A percentile compares a stretch with the other conserved stretches of the same genome.
Conservation (phyloP, 78 protist genomes). For the Dictyostelium capitatum region DNA sequence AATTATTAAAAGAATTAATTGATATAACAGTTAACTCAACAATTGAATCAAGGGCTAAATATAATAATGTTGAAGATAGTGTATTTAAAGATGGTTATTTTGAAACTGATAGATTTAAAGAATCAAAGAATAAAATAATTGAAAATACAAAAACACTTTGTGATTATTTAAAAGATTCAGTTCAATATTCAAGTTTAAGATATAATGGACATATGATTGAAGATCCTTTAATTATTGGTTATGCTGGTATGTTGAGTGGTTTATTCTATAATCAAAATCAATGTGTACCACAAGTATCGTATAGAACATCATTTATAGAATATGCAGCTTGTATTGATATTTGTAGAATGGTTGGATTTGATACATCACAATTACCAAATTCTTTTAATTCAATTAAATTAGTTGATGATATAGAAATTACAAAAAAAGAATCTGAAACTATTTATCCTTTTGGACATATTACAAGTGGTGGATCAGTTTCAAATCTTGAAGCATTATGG, state of each 20-base stretch:
- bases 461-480: conserved; percentile 2
- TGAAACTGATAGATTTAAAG: background rate
- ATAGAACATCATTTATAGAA: background rate
- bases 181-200: background rate
- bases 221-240: background rate
- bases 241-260: background rate
- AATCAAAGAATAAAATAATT: background rate
- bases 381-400: background rate
- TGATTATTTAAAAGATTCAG: background rate
- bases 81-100: background rate
- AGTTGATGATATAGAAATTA: background rate
- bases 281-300: background rate
- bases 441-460: background rate
- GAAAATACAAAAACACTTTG: background rate
- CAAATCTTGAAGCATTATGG: conserved; percentile 35
- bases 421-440: background rate
- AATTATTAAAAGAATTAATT: background rate
- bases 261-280: background rate
- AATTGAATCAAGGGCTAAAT: background rate
- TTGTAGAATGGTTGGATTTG: background rate
- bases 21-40: background rate
- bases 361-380: background rate
- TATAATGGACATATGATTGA: background rate
- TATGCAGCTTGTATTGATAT: background rate
- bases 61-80: background rate